Conservation (phyloP, 352 stramenopile genomes). For the Phytophthora citrophthora region DNA sequence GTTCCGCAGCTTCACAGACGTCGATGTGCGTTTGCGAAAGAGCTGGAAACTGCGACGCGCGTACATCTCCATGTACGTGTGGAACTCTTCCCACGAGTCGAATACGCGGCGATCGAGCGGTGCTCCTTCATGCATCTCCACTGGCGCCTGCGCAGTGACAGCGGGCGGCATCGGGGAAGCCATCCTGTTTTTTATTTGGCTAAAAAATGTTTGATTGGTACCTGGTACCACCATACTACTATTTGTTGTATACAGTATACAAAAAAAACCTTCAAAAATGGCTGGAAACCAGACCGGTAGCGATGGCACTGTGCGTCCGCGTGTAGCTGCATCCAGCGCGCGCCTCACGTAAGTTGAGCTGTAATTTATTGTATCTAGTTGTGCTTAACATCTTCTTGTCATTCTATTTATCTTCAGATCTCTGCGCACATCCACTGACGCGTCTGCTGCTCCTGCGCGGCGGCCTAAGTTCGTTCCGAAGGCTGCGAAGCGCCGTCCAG, state of each 20-base stretch:
- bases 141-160: neutral
- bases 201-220: slow-evolving; percentile 1
- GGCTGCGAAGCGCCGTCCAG: slow-evolving; percentile 61
- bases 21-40: slow-evolving; percentile 49
- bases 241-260: no score
- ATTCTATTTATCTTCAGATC: slow-evolving; percentile 43
- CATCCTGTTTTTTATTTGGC: no score
- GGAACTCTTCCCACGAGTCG: slow-evolving; percentile 39
- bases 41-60: slow-evolving; percentile 39
- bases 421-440: slow-evolving; percentile 51
- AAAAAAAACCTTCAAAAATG: slow-evolving; percentile 37
- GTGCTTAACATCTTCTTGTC: neutral
- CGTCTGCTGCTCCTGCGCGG: slow-evolving; percentile 41
- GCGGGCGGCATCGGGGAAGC: neutral
- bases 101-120: slow-evolving; percentile 32
- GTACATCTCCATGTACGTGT: slow-evolving; percentile 39
- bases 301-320: slow-evolving; percentile 62
- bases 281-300: slow-evolving; percentile 41
- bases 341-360: slow-evolving; percentile 61
- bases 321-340: slow-evolving; percentile 71
- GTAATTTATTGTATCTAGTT: neutral
- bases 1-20: slow-evolving; percentile 42
- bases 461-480: slow-evolving; percentile 86
- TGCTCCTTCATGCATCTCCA: slow-evolving; percentile 22
- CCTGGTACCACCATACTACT: slow-evolving; percentile 14